Conservation (phyloP, 768 basidiomycete genomes). For the Tylopilus rubrobrunneus region DNA sequence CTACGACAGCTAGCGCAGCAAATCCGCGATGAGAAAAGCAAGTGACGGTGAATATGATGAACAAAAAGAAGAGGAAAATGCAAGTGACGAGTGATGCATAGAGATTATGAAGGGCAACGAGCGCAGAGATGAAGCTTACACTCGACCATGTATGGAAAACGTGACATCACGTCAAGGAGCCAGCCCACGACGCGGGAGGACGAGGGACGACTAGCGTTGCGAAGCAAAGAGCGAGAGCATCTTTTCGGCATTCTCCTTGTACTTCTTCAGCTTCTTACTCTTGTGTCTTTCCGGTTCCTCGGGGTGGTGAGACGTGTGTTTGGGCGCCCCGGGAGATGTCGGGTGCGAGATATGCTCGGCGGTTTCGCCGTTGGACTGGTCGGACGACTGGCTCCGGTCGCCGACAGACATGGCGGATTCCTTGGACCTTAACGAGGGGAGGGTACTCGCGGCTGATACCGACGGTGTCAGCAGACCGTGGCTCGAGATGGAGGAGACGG, state of each 20-base stretch:
- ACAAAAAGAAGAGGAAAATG: constrained; percentile 12
- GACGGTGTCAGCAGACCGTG: constrained; percentile 61
- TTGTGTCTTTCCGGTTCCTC: constrained; percentile 45
- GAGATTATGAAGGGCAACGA: constrained; percentile 20
- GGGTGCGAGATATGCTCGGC: constrained; percentile 22
- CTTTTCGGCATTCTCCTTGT: constrained; percentile 85
- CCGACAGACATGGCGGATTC: constrained; percentile 75
- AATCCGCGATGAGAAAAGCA: constrained; percentile 9
- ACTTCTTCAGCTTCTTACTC: constrained; percentile 78
- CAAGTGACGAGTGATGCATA: constrained; percentile 28
- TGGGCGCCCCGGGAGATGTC: constrained; percentile 31
- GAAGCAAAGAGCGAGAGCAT: constrained; percentile 79
- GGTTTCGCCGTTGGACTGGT: constrained; percentile 58
- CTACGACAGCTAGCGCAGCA: constrained; percentile 23
- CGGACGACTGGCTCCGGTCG: constrained; percentile 66
- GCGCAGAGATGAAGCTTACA: constrained; percentile 18
- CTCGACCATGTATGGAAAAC: constrained; percentile 3
- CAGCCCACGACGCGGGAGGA: constrained; percentile 18
- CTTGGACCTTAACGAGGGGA: constrained; percentile 70
- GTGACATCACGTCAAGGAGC: constrained; percentile 19
- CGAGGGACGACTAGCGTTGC: constrained; percentile 45
- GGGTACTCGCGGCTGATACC: constrained; percentile 46
- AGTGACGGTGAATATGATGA: background rate
- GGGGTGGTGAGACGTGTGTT: constrained; percentile 24
- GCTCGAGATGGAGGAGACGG: constrained; percentile 37